Evolutionary conservation across 768 basidiomycete species (phyloP), one percentile per base, ranked within the genome.

Genomic region (Hysterangium stoloniferum): DNA sequence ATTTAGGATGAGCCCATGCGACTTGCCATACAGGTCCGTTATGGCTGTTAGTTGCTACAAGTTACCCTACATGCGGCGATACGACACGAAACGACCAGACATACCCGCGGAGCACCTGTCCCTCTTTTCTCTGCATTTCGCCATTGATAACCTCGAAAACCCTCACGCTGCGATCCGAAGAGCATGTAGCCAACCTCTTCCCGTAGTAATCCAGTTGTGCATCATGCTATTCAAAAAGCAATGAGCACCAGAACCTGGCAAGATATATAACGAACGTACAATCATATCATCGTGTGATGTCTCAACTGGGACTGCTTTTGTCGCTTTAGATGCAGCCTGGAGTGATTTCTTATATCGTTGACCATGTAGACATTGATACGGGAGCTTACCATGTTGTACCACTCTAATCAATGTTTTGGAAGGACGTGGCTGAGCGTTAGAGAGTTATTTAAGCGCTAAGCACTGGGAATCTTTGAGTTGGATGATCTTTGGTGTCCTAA

Each of bases 271-370:
- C 2, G 2, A 51, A 70, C 90, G 56, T 67, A 96, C 95, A 57
- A 98, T 97, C 91, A 97, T 96, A 68, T 98, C 96, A 66, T 95
- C 91, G 65, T 99, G 95, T 13, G 85, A 82, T 1, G 95, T 98
- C 68, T 99, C 95, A 43, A 99, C 86, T 49, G 81, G 86, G 52
- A 86, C 77, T 17, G 85, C 83, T 56, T 86, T 84, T 24, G 59
- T 29, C 13, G 49, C 35, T 13, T 37, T 32, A 13, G 49, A 32
- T 15, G 36, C 20, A 27, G 50, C 41, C 46, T 44, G n/a, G n/a
- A n/a, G n/a, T n/a, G n/a, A n/a, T n/a, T n/a, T n/a, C n/a, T n/a
- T n/a, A n/a, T n/a, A n/a, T n/a, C n/a, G n/a, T n/a, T n/a, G n/a
- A n/a, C n/a, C n/a, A n/a, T n/a, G n/a, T n/a, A n/a, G n/a, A n/a